Evolutionary conservation across 2,329 filamentous ascomycete genomes (phyloP).

Genomic region (Amylocarpus encephaloides): DNA sequence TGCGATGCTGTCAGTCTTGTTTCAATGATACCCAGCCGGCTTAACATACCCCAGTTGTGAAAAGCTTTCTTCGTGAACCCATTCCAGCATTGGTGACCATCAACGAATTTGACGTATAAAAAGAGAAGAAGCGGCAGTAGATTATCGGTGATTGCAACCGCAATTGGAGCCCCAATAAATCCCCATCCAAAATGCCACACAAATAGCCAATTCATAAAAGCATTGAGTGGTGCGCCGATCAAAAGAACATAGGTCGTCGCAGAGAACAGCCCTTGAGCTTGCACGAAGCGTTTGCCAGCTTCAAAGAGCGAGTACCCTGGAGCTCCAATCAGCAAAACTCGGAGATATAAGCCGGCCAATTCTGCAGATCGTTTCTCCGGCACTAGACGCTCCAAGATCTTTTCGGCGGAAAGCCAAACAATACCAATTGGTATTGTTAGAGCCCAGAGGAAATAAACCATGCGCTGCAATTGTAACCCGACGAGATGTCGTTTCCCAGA

Average conservation of each 20-base stretch:
- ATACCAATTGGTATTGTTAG: conserved; percentile 67
- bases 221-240: conserved; percentile 69
- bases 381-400: conserved; percentile 59
- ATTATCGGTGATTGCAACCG: conserved; percentile 68
- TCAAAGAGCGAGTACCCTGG: conserved; percentile 75
- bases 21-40: neutral
- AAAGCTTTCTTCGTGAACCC: conserved; percentile 67
- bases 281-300: conserved; percentile 70
- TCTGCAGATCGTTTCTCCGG: conserved; percentile 65
- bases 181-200: conserved; percentile 66
- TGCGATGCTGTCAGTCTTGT: conserved; percentile 13
- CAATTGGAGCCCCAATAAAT: conserved; percentile 75
- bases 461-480: conserved; percentile 73
- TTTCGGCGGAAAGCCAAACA: conserved; percentile 60
- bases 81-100: conserved; percentile 72
- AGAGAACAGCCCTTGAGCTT: conserved; percentile 77
- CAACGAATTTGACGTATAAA: conserved; percentile 65
- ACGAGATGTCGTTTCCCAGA: conserved; percentile 86
- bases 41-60: conserved; percentile 55
- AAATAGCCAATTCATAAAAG: conserved; percentile 71
- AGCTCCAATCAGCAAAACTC: conserved; percentile 61
- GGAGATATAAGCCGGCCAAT: conserved; percentile 68
- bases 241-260: conserved; percentile 73
- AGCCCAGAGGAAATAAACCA: conserved; percentile 69
- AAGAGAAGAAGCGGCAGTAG: conserved; percentile 67